These are phyloP conservation scores for Solanum sparsipilum DNA, from an alignment of 257 asterid genomes.

Conservation along the genomic window DNA sequence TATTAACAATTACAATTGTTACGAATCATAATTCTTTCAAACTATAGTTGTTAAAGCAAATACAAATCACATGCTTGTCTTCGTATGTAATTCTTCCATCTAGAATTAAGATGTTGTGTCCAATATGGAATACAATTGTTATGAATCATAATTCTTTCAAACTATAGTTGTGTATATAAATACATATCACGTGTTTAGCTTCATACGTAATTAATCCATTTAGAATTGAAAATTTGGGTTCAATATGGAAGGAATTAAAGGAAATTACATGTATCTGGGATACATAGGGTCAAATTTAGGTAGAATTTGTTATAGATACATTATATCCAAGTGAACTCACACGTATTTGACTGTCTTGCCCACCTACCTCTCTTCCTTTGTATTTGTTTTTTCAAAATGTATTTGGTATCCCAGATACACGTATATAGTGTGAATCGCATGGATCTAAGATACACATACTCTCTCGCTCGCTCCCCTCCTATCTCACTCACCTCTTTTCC, in stretches of 20 bases:
- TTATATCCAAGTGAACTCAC: too few species aligned
- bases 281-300: not conserved
- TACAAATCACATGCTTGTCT: not conserved
- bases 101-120: not conserved
- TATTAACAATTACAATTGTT: not conserved
- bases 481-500: not conserved
- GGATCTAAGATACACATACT: not conserved
- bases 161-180: too few species aligned
- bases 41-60: not conserved
- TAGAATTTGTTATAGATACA: not conserved
- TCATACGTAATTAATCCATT: too few species aligned
- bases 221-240: too few species aligned
- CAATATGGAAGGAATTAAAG: not conserved
- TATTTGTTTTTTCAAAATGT: not conserved
- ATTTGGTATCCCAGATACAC: too few species aligned
- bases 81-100: not conserved
- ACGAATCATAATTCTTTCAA: not conserved
- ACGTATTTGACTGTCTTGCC: too few species aligned
- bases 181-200: too few species aligned
- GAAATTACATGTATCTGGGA: too few species aligned
- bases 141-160: too few species aligned
- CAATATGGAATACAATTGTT: too few species aligned
- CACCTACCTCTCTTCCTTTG: not conserved
- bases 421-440: not conserved
- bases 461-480: not conserved